Evolutionary conservation across 306 rosid genomes (phyloP).

Genomic region (Lagenaria siceraria): DNA sequence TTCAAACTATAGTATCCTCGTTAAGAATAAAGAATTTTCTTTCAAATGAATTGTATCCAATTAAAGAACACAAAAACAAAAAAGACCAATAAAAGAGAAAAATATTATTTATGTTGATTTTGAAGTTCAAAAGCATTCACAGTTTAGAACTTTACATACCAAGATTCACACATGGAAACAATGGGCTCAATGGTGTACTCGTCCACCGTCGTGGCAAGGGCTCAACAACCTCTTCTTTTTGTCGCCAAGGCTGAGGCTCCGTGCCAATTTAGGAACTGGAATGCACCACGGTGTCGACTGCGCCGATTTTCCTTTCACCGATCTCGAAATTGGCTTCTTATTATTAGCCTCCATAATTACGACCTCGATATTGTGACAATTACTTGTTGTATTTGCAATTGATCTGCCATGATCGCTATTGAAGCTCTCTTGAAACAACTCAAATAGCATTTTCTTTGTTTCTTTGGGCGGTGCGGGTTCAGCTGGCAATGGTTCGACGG

Average conservation of each 20-base stretch:
- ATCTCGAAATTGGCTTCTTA: background rate
- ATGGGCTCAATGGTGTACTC: background rate
- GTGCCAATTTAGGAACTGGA: slow-evolving; percentile 25
- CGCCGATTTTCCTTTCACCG: slow-evolving; percentile 14
- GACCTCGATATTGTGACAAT: background rate
- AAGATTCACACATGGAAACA: background rate
- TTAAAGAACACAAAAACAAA: too few relatives aligned
- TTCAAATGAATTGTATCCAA: too few relatives aligned
- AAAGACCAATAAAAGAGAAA: too few relatives aligned
- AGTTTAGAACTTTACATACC: background rate
- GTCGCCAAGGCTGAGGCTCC: slow-evolving; percentile 21
- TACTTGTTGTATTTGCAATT: background rate
- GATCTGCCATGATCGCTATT: slow-evolving; percentile 1
- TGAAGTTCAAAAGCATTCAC: background rate
- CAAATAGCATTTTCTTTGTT: slow-evolving; percentile 29
- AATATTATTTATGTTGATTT: background rate
- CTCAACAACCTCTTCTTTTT: slow-evolving; percentile 21
- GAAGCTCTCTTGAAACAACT: slow-evolving; percentile 30
- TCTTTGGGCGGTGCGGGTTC: background rate
- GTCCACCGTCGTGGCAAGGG: slow-evolving; percentile 2
- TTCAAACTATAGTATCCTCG: too few relatives aligned
- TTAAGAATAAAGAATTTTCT: too few relatives aligned
- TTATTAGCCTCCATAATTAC: background rate
- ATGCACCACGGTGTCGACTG: slow-evolving; percentile 19
- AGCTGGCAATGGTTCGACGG: background rate